These are phyloP conservation scores for Ceratobasidium sp. DNA, from an alignment of 1,284 basidiomycete genomes.

Conservation along the genomic window DNA sequence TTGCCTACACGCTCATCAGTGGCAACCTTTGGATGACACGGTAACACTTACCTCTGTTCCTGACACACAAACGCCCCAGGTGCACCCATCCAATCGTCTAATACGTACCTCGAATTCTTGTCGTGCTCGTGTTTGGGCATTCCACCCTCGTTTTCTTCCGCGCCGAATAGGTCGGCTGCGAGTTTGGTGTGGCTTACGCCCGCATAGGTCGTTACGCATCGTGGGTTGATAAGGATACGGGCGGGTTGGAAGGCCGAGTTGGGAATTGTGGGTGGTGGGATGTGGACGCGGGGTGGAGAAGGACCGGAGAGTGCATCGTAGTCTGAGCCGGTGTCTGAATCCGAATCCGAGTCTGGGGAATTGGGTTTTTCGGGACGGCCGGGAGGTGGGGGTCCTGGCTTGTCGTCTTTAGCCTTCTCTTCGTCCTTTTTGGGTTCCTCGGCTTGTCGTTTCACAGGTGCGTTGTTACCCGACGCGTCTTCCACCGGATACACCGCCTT, in stretches of 20 bases:
- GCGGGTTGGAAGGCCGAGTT: constrained; percentile 86
- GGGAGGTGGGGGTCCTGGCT: constrained; percentile 39
- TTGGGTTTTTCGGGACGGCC: constrained; percentile 37
- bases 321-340: constrained; percentile 83
- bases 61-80: constrained; percentile 96
- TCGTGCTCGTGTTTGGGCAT: constrained; percentile 46
- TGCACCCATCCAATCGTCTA: constrained; percentile 92
- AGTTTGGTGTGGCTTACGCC: constrained; percentile 92
- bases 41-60: constrained; percentile 73
- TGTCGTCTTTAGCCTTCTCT: constrained; percentile 41
- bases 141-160: constrained; percentile 62
- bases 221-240: constrained; percentile 88
- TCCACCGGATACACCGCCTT: constrained; percentile 36
- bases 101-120: constrained; percentile 69
- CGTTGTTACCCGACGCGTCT: constrained; percentile 3
- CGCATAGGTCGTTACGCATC: constrained; percentile 94
- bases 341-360: constrained; percentile 58
- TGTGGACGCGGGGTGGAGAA: constrained; percentile 50
- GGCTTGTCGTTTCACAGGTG: constrained; percentile 39
- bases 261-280: constrained; percentile 56
- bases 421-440: constrained; percentile 46
- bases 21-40: not conserved
- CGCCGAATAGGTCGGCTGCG: constrained; percentile 87
- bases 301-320: constrained; percentile 81
- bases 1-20: constrained; percentile 57